Base-by-base conservation (phyloP, 2,329 filamentous ascomycete genomes). In the Aspergillus udagawae region DNA sequence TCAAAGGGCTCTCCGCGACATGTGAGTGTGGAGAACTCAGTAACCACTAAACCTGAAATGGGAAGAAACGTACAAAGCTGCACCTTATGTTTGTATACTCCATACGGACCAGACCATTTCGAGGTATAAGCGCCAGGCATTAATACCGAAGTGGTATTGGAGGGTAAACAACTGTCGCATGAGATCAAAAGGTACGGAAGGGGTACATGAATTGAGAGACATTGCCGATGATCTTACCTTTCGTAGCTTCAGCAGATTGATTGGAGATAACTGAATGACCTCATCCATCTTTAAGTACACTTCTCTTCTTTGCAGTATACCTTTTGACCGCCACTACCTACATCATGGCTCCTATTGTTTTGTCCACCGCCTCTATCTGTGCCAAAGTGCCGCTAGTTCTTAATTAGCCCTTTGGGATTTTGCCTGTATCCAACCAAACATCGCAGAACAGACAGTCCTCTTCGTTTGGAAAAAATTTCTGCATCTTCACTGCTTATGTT, bases 1-100 rank as follows among this genome's bases (percentile, higher is more conserved):
- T 44, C 50, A 47, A 38, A 62, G 60, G 60, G 60, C 48, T 61
- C 50, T 12, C 10, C 17, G 25, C 14, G 51, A 27, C 59, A 59
- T 56, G 59, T 61, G 59, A 57, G 20, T 23, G 44, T 10, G 23
- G 32, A 12, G n/a, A 23, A 32, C 45, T 20, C 32, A 38, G 12
- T 14, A n/a, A 8, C 1, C 4, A 52, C 35, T 25, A 42, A 41
- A 4, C 29, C 28, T 10, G 48, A 50, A 52, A 23, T 17, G 21
- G 44, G 14, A 47, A 47, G 44, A 7, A 47, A 21, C 44, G 27
- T 17, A 6, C 17, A 44, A 47, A 47, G 20, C 9, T 29, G 3
- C 12, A 29, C 28, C 10, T 4, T 12, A 4, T 28, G 27, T 28
- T 28, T 28, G 27, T 28, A 28, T 28, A 28, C 27, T 28, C 8